These are phyloP conservation scores for Colletotrichum lindemuthianum DNA, from an alignment of 2,329 filamentous ascomycete species.

Conservation along the genomic window DNA sequence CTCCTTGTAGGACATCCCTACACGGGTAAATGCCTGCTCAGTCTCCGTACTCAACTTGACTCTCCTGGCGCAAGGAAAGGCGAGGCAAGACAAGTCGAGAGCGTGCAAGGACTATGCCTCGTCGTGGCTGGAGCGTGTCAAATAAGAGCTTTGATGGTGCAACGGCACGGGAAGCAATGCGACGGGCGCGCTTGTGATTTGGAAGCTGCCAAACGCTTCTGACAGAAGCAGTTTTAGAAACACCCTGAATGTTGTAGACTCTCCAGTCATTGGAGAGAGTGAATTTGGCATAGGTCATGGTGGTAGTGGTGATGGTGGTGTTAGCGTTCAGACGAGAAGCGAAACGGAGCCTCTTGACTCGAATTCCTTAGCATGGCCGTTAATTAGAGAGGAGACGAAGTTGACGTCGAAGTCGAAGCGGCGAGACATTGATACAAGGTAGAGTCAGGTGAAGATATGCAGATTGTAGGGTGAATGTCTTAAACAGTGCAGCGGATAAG, in stretches of 20 bases:
- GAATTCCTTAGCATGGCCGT: background rate
- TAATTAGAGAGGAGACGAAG: conserved; percentile 1
- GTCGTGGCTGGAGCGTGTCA: conserved; percentile 28
- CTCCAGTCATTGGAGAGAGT: background rate
- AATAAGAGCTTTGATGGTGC: conserved; percentile 27
- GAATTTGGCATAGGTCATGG: too few relatives aligned
- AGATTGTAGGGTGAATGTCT: conserved; percentile 11
- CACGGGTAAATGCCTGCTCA: background rate
- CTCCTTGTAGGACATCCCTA: background rate
- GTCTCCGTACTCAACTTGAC: background rate
- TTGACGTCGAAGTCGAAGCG: background rate
- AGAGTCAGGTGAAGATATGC: background rate
- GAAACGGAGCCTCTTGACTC: conserved; percentile 22
- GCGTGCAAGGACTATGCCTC: conserved; percentile 23
- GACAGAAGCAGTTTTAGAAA: conserved; percentile 36
- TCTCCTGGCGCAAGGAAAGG: conserved; percentile 3
- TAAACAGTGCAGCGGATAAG: conserved; percentile 4
- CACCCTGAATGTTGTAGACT: conserved; percentile 13
- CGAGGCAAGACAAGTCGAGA: background rate
- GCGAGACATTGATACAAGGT: too few relatives aligned
- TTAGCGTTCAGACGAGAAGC: background rate
- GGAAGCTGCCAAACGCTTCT: conserved; percentile 36
- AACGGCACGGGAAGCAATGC: conserved; percentile 25
- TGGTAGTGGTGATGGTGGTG: too few relatives aligned
- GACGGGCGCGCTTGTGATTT: conserved; percentile 30